Evolutionary conservation across 176 grass and related monocot genomes (phyloP).

Genomic region (Urochloa ruziziensis): DNA sequence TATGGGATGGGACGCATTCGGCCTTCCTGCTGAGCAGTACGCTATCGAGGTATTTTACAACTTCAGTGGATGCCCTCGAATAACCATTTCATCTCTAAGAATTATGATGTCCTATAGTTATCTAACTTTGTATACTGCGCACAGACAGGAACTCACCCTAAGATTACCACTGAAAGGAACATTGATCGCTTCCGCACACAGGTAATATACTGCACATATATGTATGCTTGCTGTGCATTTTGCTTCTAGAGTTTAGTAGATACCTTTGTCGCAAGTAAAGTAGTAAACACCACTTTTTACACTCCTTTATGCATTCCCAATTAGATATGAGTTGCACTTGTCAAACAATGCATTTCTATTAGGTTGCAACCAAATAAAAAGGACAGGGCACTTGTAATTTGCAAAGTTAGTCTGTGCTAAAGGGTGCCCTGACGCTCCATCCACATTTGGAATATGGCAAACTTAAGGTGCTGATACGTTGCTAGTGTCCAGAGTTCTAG

Average conservation of each 20-base stretch:
- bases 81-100: neutral
- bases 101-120: neutral
- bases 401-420: neutral
- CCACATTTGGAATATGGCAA: neutral
- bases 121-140: slow-evolving; percentile 16
- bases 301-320: neutral
- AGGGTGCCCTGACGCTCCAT: neutral
- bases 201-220: slow-evolving; percentile 42
- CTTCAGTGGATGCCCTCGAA: neutral
- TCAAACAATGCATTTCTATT: neutral
- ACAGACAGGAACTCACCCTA: slow-evolving; percentile 96
- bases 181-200: slow-evolving; percentile 73
- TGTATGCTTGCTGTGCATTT: neutral
- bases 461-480: neutral
- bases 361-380: neutral
- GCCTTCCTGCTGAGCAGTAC: slow-evolving; percentile 95
- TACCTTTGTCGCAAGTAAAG: neutral
- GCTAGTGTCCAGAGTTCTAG: neutral
- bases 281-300: neutral
- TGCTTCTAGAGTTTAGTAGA: neutral
- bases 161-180: slow-evolving; percentile 75
- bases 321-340: slow-evolving; percentile 3
- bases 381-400: neutral
- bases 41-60: slow-evolving; percentile 69
- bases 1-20: slow-evolving; percentile 99